Conservation (phyloP, 352 stramenopile genomes). For the Phytophthora cryptogea region DNA sequence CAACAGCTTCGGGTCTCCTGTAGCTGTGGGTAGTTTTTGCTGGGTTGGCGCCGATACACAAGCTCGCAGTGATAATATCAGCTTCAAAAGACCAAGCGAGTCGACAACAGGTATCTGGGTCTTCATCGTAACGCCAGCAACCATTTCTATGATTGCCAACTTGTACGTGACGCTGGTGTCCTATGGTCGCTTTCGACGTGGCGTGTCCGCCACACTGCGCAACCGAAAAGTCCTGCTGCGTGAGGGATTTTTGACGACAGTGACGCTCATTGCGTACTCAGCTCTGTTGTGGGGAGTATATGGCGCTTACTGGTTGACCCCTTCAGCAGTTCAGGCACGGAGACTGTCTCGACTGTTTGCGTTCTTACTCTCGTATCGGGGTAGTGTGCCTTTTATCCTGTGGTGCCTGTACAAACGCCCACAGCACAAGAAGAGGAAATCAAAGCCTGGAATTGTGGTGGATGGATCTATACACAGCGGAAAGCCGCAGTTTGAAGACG, state of each 20-base stretch:
- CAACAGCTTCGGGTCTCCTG: constrained; percentile 56
- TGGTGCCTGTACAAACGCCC: constrained; percentile 73
- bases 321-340: constrained; percentile 28
- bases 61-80: constrained; percentile 38
- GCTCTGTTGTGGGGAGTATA: constrained; percentile 72
- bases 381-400: constrained; percentile 71
- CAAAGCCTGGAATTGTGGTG: constrained; percentile 28
- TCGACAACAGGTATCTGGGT: constrained; percentile 59
- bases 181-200: constrained; percentile 60
- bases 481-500: constrained; percentile 21
- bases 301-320: constrained; percentile 62
- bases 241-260: constrained; percentile 72
- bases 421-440: constrained; percentile 19
- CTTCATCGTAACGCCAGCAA: constrained; percentile 65
- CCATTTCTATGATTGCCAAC: constrained; percentile 58
- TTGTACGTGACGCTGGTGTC: constrained; percentile 74
- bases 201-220: constrained; percentile 62
- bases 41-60: constrained; percentile 61
- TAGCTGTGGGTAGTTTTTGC: constrained; percentile 73
- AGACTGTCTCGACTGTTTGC: constrained; percentile 61
- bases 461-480: constrained; percentile 10
- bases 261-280: constrained; percentile 72
- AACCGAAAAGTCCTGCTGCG: constrained; percentile 61
- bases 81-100: constrained; percentile 26
- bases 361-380: constrained; percentile 73